A percentile compares a stretch with the other conserved stretches of the same genome.
phyloP scores from a whole-genome alignment of 805 yeast genomes.

The Schwanniomyces vanrijiae region DNA sequence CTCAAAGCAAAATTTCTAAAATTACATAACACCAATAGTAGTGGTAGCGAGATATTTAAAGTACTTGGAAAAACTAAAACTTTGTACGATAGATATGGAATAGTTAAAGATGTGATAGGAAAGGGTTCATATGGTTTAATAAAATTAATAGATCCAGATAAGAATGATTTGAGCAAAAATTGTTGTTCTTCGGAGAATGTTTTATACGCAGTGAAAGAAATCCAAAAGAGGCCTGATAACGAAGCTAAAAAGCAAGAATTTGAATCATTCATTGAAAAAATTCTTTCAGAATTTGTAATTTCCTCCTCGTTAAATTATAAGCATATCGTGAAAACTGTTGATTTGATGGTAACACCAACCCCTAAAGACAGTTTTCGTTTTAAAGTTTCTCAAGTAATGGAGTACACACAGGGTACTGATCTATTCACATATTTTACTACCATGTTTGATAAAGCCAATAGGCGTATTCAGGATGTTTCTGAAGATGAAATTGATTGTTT shows the following conservation, averaged over 20 bases:
- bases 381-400: constrained; percentile 37
- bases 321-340: constrained; percentile 76
- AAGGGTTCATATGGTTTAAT: constrained; percentile 40
- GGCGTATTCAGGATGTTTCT: constrained; percentile 16
- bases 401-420: constrained; percentile 37
- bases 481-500: constrained; percentile 80
- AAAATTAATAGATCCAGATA: constrained; percentile 27
- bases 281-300: constrained; percentile 88
- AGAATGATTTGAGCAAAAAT: constrained; percentile 1
- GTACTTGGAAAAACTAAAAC: constrained; percentile 19
- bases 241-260: constrained; percentile 20
- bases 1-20: constrained; percentile 17
- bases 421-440: constrained; percentile 30
- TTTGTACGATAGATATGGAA: constrained; percentile 33
- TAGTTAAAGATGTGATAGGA: constrained; percentile 34
- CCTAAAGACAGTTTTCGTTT: constrained; percentile 5
- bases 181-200: constrained; percentile 3
- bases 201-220: constrained; percentile 36
- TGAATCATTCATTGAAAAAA: constrained; percentile 62
- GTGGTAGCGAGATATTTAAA: constrained; percentile 8
- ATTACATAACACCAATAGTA: constrained; percentile 11
- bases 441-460: constrained; percentile 5
- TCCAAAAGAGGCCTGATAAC: constrained; percentile 17
- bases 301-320: constrained; percentile 73
- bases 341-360: constrained; percentile 54